Percentiles rank a stretch among this genome's conserved stretches.
phyloP scores from a whole-genome alignment of 2,329 filamentous ascomycete genomes.

The Triangularia verruculosa region DNA sequence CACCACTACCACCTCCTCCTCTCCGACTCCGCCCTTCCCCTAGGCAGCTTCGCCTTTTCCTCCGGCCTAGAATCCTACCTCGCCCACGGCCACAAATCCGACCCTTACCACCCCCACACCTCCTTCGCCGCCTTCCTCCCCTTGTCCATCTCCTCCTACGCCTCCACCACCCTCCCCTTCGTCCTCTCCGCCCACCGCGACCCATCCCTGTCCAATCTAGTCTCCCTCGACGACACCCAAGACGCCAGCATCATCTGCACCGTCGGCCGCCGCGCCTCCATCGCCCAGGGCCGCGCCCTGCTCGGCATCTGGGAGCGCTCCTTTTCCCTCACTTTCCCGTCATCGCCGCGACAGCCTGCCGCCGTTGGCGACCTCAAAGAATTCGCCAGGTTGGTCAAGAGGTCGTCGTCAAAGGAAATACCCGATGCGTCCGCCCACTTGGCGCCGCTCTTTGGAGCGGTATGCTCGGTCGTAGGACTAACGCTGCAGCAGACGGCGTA shows the following conservation, averaged over 20 bases:
- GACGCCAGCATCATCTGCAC: slow-evolving; percentile 76
- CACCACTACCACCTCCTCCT: slow-evolving; percentile 71
- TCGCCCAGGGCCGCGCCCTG: slow-evolving; percentile 72
- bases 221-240: slow-evolving; percentile 67
- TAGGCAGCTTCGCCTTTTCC: slow-evolving; percentile 70
- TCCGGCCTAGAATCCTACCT: slow-evolving; percentile 63
- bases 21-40: slow-evolving; percentile 75
- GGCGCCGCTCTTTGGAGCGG: slow-evolving; percentile 66
- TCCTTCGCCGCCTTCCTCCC: slow-evolving; percentile 66
- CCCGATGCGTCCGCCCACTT: slow-evolving; percentile 61
- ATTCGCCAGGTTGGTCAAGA: neutral
- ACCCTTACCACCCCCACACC: slow-evolving; percentile 31
- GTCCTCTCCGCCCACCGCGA: slow-evolving; percentile 63
- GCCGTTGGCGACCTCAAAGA: neutral
- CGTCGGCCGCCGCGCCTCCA: slow-evolving; percentile 72
- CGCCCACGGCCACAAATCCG: slow-evolving; percentile 53
- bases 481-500: slow-evolving; percentile 63
- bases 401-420: neutral
- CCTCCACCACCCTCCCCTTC: slow-evolving; percentile 71
- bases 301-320: slow-evolving; percentile 74
- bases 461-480: slow-evolving; percentile 62
- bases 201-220: slow-evolving; percentile 43
- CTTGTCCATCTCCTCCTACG: slow-evolving; percentile 67
- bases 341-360: neutral
- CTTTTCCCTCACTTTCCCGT: slow-evolving; percentile 40